Evolutionary conservation across 2,329 filamentous ascomycete species (phyloP), one percentile per base, ranked within the genome.

Genomic region (Exserohilum rostratum): DNA sequence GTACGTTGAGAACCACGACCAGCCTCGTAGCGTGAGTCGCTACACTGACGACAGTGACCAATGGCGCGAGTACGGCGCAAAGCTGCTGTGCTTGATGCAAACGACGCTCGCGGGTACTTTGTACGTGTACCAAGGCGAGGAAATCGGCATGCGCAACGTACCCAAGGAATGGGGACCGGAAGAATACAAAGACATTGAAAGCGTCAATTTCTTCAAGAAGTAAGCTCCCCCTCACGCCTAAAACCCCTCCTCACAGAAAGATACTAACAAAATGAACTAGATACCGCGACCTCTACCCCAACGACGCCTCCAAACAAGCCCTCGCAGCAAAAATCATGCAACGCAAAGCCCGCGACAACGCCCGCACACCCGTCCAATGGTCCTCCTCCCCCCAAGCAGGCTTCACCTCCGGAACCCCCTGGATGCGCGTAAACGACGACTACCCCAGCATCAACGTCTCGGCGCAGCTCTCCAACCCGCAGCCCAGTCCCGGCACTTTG

Each of bases 341-440:
- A 54, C 77, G 80, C 56, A 83, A 89, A 50, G 85, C 81, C n/a
- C 79, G 87, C 37, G 87, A 90, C 70, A 85, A 90, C 65, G 83
- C 86, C 9, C 80, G 88, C 13, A 82, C 84, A 3, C 88, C 88
- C 0, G 85, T 91, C 76, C 87, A 90, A 64, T 90, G 88, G 88
- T 79, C 80, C 45, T 74, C 70, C 1, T 73, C 76, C 0, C 65
- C 78, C 0, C 81, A 87, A 58, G 85, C 83, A 0, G 88, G 88
- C 2, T 90, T 90, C 75, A 86, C 85, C 6, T 72, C 76, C 11
- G 79, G 78, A 0, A 78, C 77, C 31, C 83, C 85, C 0, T 87
- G 85, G 85, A 87, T 87, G 84, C 78, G 82, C 13, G 78, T 85
- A 5, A 82, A 85, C 58, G 82, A 83, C 31, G 79, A 84, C 56